Evolutionary conservation across 169 alveolate genomes (phyloP), one percentile per base, ranked within the genome.

Genomic region (Cryptosporidium sp.): DNA sequence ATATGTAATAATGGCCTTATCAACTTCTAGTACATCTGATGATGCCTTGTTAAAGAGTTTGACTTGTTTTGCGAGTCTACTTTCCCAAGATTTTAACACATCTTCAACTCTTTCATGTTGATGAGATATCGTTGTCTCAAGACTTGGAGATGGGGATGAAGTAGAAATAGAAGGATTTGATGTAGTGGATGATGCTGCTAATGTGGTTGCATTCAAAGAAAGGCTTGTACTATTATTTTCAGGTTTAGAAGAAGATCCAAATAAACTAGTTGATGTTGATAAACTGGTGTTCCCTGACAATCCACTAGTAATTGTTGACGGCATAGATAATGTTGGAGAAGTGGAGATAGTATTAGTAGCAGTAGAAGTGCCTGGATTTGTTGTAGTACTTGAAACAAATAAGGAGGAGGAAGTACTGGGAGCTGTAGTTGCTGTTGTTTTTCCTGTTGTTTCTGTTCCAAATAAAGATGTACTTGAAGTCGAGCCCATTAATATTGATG

Each of bases 41-140:
- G 89, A 61, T 26, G 89, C 89, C 29, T 80, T 80, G 23, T 80
- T 80, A 43, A 80, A 80, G 10, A 80, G 43, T 21, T 80, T 80
- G 37, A 80, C 74, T 65, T 80, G 89, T 23, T 43, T 50, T 33
- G 89, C 75, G 6, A 80, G 55, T 26, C 89, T 80, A 26, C 50
- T 50, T 29, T 80, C 89, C 89, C 89, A 80, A 1, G 89, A 80
- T 31, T 62, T 80, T 21, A 80, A 26, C 3, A 80, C 89, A 26
- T 80, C 89, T 29, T 80, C 89, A 7, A 80, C 89, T 65, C 89
- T 80, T 33, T 80, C 89, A 65, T 80, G 89, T 29, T 80, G 89
- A n/a, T 62, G 75, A 12, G 89, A 80, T 12, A 65, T 65, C 10
- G 31, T 41, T 31, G 89, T 43, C 3, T 59, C 73, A 31, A 80